A percentile compares a stretch with the other conserved stretches of the same genome.
phyloP scores from a whole-genome alignment of 805 yeast species.

The Allodekkera sacchari region DNA sequence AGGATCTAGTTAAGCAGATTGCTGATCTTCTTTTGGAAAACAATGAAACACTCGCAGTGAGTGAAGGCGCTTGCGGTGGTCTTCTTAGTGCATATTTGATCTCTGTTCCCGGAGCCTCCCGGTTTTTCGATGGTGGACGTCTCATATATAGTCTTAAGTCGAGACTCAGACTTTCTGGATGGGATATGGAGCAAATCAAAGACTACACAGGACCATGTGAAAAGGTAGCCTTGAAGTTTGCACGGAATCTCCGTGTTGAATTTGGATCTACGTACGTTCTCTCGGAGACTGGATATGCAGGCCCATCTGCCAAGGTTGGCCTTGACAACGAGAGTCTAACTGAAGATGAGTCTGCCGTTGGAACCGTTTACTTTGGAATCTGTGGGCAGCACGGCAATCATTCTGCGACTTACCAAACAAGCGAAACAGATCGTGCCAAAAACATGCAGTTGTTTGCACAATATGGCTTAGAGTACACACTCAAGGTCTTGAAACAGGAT shows the following conservation, averaged over 20 bases:
- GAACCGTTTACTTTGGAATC: constrained; percentile 65
- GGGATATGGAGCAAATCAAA: constrained; percentile 63
- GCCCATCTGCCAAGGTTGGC: constrained; percentile 43
- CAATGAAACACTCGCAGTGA: constrained; percentile 63
- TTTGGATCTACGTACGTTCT: constrained; percentile 76
- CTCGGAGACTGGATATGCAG: constrained; percentile 86
- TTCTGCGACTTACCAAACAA: constrained; percentile 39
- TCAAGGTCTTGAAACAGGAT: constrained; percentile 35
- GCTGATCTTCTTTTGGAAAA: constrained; percentile 45
- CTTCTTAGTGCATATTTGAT: constrained; percentile 72
- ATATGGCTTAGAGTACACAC: constrained; percentile 52
- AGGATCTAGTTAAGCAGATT: constrained; percentile 44
- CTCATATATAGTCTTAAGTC: constrained; percentile 71
- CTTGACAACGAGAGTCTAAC: constrained; percentile 25
- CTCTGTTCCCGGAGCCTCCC: constrained; percentile 78
- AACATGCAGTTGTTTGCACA: constrained; percentile 76
- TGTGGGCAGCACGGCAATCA: constrained; percentile 55
- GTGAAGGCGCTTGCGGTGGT: constrained; percentile 91
- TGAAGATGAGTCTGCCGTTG: constrained; percentile 33
- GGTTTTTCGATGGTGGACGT: constrained; percentile 78
- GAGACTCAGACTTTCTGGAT: constrained; percentile 66
- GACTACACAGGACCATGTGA: constrained; percentile 78
- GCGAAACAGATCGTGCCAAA: constrained; percentile 40
- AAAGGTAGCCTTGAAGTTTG: constrained; percentile 64
- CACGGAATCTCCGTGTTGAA: constrained; percentile 71